phyloP scores from a whole-genome alignment of 495 filamentous ascomycete genomes.

The Neurospora sublineolata region DNA sequence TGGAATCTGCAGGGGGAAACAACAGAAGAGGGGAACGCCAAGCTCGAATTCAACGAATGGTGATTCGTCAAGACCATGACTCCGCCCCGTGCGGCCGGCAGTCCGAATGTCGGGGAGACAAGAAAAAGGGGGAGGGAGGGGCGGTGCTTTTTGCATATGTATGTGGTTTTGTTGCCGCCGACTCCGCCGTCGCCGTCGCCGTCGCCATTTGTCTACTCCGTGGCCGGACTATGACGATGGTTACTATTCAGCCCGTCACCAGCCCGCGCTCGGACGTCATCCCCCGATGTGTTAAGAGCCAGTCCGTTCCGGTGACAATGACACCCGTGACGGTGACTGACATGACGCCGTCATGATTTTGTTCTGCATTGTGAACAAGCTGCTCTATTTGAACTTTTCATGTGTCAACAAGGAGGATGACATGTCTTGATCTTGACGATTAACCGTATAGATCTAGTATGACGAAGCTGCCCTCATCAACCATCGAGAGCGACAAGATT shows the following conservation, averaged over 20 bases:
- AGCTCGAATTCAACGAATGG: neutral
- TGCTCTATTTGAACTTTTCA: neutral
- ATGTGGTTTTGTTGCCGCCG: neutral
- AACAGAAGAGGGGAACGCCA: neutral
- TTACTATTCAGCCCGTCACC: neutral
- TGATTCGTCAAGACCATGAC: neutral
- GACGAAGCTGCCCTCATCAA: neutral
- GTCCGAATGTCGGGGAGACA: neutral
- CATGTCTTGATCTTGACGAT: too few relatives aligned
- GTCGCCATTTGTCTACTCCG: neutral
- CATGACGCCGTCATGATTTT: neutral
- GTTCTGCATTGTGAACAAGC: neutral
- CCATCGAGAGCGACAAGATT: neutral
- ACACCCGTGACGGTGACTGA: neutral
- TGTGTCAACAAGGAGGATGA: neutral
- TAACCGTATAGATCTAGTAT: neutral
- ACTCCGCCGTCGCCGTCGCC: neutral
- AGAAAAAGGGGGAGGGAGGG: neutral
- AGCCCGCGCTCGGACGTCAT: neutral
- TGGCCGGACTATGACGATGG: neutral
- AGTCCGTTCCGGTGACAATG: neutral
- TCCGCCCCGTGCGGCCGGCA: neutral
- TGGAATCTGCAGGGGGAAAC: neutral
- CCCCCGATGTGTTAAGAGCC: neutral
- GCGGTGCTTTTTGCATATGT: neutral